Base-by-base conservation (phyloP, 2,329 filamentous ascomycete species). In the Fusarium redolens region DNA sequence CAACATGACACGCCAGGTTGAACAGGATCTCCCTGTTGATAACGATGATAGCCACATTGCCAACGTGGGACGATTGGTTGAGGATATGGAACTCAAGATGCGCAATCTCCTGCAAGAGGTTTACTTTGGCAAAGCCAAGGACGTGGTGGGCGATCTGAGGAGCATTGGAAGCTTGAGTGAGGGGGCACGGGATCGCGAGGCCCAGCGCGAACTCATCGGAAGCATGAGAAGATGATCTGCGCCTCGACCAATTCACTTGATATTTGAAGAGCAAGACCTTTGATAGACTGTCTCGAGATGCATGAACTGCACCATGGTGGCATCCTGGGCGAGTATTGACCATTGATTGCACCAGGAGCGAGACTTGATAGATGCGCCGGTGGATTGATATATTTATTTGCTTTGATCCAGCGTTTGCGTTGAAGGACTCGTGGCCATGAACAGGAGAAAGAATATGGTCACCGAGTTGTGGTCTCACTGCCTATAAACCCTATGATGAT, bases 11-110 rank as follows among this genome's bases (percentile, higher is more conserved):
- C 91, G 96, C 70, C 96, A 99, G 86, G 91, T 98, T 58, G 96
- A 99, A 86, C 91, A 93, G 79, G 95, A 98, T 83, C 87, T 97
- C 81, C 90, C 93, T 13, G 93, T 98, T 41, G 94, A 97, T 76
- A 92, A 92, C 78, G 96, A 98, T 83, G 92, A 93, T 76, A 94
- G 93, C 82, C 96, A 99, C 86, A 96, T 99, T 77, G 93, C 93
- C 77, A 99, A 99, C 83, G 94, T 98, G 68, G 96, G 96, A 65
- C 89, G 92, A 73, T 88, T 99, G 80, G 95, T 99, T 58, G 96
- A 99, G 87, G 96, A 99, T 83, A 98, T 99, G 96, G 96, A 99
- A 86, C 90, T 98, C 81, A 97, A 98, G 88, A 98, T 99, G 96
- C 91, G 96, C 74, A 99, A 99, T 83, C 83, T 98, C 83, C 86